Evolutionary conservation across 1,284 basidiomycete genomes (phyloP), one percentile per base, ranked within the genome.

Genomic region (Lignosus rhinocerotis): DNA sequence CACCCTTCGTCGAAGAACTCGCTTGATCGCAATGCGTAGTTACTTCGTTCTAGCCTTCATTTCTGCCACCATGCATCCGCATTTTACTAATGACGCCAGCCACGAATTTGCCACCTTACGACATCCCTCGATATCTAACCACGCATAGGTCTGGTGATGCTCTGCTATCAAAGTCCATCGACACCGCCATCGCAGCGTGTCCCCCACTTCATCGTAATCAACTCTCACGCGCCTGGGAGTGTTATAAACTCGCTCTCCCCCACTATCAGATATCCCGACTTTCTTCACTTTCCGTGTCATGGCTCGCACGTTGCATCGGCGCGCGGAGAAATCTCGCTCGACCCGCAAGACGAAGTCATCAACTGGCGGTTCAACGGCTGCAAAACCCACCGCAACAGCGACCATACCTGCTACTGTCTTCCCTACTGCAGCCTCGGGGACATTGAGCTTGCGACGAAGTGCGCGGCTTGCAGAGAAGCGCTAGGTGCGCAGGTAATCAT

Each of bases 291-390:
- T 12, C 36, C 36, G 38, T 51, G 3, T 21, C 11, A 51, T 51
- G 49, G 49, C 38, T 7, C 49, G 49, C n/a, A 51, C 49, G n/a
- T 17, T 51, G 14, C 49, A 51, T 19, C 49, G 49, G 9, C 49
- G 49, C 16, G 49, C 49, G 5, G 49, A 51, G 7, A 51, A 51
- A 25, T 16, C 49, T 10, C 49, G 49, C 9, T 9, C 49, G 21
- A 32, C n/a, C 9, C 49, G 49, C 25, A 51, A 51, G 39, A 51
- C 36, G 6, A 51, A 51, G 16, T 51, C 49, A 16, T 42, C 49
- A 12, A 21, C 36, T 12, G 16, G 38, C 21, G 21, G 14, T 8
- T n/a, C 39, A 2, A n/a, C 21, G 10, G 9, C 43, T 11, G 17
- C 43, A 2, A 21, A 44, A 30, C 43, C 43, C 6, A 14, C 14